phyloP scores from a whole-genome alignment of 2,329 filamentous ascomycete species.

The Sporothrix euskadiensis region DNA sequence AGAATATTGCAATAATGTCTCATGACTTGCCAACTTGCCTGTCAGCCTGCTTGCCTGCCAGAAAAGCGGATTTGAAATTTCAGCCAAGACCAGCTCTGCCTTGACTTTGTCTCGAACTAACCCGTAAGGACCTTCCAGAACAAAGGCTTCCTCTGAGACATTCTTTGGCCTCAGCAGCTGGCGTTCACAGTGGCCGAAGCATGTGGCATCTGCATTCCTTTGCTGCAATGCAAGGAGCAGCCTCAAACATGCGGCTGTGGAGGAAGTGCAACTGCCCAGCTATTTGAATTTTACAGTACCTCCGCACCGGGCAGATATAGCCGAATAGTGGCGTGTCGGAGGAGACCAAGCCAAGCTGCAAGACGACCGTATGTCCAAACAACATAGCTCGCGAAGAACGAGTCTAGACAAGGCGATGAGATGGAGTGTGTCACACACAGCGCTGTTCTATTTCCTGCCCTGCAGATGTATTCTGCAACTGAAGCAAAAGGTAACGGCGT shows the following conservation, averaged over 20 bases:
- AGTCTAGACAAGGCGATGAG: background rate
- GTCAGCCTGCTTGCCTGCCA: background rate
- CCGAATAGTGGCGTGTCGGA: background rate
- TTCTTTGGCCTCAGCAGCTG: background rate
- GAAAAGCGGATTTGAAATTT: background rate
- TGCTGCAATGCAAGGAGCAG: background rate
- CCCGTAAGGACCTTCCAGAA: background rate
- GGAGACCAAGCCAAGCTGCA: background rate
- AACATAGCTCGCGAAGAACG: background rate
- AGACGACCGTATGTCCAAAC: background rate
- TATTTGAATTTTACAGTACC: background rate
- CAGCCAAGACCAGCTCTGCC: background rate
- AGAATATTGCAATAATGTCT: background rate
- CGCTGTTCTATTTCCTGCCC: background rate
- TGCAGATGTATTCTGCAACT: background rate
- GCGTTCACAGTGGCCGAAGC: background rate
- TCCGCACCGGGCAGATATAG: conserved; percentile 12
- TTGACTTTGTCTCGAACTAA: conserved; percentile 3
- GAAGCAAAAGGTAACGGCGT: background rate
- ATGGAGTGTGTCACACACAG: background rate
- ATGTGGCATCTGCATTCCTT: background rate
- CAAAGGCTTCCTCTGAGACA: background rate
- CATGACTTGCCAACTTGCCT: background rate
- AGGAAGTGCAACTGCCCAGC: background rate
- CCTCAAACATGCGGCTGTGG: conserved; percentile 16